Base-by-base conservation (phyloP, 129 eudicot species). In the Artemisia tridentata region DNA sequence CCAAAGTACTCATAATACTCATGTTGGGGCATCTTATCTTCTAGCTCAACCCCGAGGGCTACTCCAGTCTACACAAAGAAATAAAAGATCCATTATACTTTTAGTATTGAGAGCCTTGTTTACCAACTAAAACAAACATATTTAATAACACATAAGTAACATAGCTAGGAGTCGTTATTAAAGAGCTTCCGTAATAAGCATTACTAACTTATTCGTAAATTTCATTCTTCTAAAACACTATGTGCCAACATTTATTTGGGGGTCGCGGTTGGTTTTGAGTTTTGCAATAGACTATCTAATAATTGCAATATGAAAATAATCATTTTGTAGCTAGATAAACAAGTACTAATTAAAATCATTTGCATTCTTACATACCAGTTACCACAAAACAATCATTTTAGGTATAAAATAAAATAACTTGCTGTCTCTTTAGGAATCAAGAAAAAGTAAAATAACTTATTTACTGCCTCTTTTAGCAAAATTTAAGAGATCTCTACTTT, bases 1-100 rank as follows among this genome's bases (percentile, higher is more conserved):
- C 96, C 98, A 80, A 92, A 92, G 64, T 92, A 92, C 86, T 92
- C 98, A 66, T 75, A 84, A 72, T 92, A 92, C 79, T 92, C 98
- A 3, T 92, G 89, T 27, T 85, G 89, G 34, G 98, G 98, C 95
- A 92, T 83, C 80, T 92, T 92, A 79, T 92, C 96, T 43, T 89
- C 98, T 68, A 89, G 78, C 82, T 92, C 96, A 50, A 81, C 71
- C 51, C 96, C 98, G 75, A 92, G 95, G 12, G 98, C 98, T 16
- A 92, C 98, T 77, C 90, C 95, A 6, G 98, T 92, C 98, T 92
- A 85, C 78, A 75, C 41, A 68, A 58, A 63, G 7, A 11, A 66
- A 79, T 11, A 6, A 76, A 34, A 3, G n/a, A 49, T 54, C 19
- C 52, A 47, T 53, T 9, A 16, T 12, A 71, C 20, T 21, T 52